Evolutionary conservation across 2,329 filamentous ascomycete species (phyloP).

Genomic region (Fusarium sp.): DNA sequence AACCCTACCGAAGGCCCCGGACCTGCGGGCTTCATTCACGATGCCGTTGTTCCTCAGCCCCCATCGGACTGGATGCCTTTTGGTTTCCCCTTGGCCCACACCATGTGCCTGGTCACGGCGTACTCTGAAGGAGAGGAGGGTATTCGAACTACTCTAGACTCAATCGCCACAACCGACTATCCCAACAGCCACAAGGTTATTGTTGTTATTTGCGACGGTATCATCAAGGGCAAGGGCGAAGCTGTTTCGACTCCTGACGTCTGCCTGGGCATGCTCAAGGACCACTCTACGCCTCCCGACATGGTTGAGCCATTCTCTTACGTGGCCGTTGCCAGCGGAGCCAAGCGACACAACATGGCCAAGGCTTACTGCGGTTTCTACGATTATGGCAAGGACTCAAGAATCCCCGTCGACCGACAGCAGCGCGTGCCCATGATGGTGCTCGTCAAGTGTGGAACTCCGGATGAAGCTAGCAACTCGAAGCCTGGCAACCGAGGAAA

Average conservation of each 20-base stretch:
- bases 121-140: slow-evolving; percentile 97
- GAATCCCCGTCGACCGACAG: slow-evolving; percentile 86
- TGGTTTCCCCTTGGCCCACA: slow-evolving; percentile 92
- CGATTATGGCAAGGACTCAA: slow-evolving; percentile 87
- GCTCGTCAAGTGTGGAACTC: slow-evolving; percentile 94
- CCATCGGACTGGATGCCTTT: slow-evolving; percentile 98
- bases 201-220: slow-evolving; percentile 94
- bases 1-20: slow-evolving; percentile 76
- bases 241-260: slow-evolving; percentile 88
- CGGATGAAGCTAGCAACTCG: slow-evolving; percentile 80
- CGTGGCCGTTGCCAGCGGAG: slow-evolving; percentile 93
- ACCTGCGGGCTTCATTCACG: slow-evolving; percentile 94
- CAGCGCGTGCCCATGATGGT: slow-evolving; percentile 98
- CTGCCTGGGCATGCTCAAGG: slow-evolving; percentile 92
- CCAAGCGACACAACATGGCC: slow-evolving; percentile 99
- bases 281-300: slow-evolving; percentile 81
- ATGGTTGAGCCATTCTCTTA: slow-evolving; percentile 94
- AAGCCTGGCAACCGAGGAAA: slow-evolving; percentile 99
- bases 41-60: slow-evolving; percentile 94
- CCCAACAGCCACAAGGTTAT: slow-evolving; percentile 99
- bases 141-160: slow-evolving; percentile 93
- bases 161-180: slow-evolving; percentile 96
- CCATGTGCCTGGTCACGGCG: slow-evolving; percentile 93
- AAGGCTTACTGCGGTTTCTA: slow-evolving; percentile 99
- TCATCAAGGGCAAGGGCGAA: slow-evolving; percentile 97